Evolutionary conservation across 1,139 yeast genomes (phyloP).

Genomic region (Diutina scorzettiae): DNA sequence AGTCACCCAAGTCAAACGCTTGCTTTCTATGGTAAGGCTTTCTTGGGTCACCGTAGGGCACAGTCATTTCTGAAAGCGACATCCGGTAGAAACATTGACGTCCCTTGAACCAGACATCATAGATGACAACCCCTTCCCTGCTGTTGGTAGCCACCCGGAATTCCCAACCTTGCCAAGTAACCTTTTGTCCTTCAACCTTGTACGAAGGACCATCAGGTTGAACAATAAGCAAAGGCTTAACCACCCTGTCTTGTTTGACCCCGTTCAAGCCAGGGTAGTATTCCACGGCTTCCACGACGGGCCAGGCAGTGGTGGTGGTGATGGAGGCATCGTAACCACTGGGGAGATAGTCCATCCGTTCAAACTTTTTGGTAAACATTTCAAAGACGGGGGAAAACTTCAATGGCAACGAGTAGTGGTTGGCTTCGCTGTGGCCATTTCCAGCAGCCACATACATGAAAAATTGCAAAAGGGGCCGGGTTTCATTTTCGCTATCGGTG

Average conservation of each 20-base stretch:
- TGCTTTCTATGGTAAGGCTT: slow-evolving; percentile 87
- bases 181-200: slow-evolving; percentile 47
- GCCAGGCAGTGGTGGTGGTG: slow-evolving; percentile 50
- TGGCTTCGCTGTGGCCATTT: slow-evolving; percentile 62
- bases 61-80: slow-evolving; percentile 81
- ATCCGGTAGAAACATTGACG: slow-evolving; percentile 72
- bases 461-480: slow-evolving; percentile 56
- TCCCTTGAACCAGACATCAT: slow-evolving; percentile 71
- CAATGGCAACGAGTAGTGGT: slow-evolving; percentile 76
- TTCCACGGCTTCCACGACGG: slow-evolving; percentile 49
- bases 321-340: slow-evolving; percentile 56
- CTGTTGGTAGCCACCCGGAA: slow-evolving; percentile 64
- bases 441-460: slow-evolving; percentile 68
- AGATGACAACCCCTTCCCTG: slow-evolving; percentile 77
- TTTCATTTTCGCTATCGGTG: slow-evolving; percentile 51
- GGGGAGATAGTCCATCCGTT: slow-evolving; percentile 73
- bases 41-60: slow-evolving; percentile 86
- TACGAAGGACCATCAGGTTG: slow-evolving; percentile 89
- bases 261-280: slow-evolving; percentile 68
- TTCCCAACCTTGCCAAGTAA: slow-evolving; percentile 86
- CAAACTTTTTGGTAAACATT: slow-evolving; percentile 47
- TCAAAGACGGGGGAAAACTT: slow-evolving; percentile 78
- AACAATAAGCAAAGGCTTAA: slow-evolving; percentile 63
- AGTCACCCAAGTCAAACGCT: slow-evolving; percentile 87
- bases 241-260: slow-evolving; percentile 37